Percentiles rank a stretch among this genome's conserved stretches.
phyloP scores from a whole-genome alignment of 352 stramenopile species.

The Elongisporangium prolatum region DNA sequence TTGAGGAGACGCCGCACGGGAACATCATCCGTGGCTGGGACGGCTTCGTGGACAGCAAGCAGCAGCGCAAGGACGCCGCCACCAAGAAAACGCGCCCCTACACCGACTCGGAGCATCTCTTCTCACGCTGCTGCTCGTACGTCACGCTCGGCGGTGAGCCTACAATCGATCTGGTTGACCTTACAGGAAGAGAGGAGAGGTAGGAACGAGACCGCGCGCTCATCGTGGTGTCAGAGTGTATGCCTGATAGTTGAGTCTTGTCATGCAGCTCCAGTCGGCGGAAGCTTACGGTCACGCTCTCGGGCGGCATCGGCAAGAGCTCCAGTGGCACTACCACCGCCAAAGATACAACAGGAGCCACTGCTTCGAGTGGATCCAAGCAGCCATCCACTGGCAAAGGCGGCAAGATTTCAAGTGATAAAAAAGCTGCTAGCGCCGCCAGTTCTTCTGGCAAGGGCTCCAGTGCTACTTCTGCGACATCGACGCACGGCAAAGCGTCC shows the following conservation, averaged over 20 bases:
- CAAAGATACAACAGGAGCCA: neutral
- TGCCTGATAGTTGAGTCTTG: neutral
- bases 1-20: conserved; percentile 80
- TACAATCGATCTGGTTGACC: conserved; percentile 49
- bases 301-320: conserved; percentile 12
- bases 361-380: neutral
- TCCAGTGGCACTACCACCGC: neutral
- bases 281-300: conserved; percentile 43
- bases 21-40: conserved; percentile 89
- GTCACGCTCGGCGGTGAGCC: conserved; percentile 43
- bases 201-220: neutral
- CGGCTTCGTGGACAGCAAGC: conserved; percentile 81
- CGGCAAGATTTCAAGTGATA: conserved; percentile 13
- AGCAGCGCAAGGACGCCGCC: conserved; percentile 61
- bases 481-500: conserved; percentile 21
- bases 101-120: conserved; percentile 70
- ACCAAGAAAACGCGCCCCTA: conserved; percentile 84
- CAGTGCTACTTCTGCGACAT: conserved; percentile 18
- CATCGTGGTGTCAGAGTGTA: neutral
- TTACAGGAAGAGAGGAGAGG: conserved; percentile 9
- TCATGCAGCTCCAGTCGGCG: conserved; percentile 15
- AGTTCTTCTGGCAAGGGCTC: conserved; percentile 16
- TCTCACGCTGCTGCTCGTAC: conserved; percentile 74
- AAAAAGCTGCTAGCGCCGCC: neutral
- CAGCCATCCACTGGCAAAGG: neutral